Evolutionary conservation across 164 flowering plant genomes (phyloP), one percentile per base, ranked within the genome.

Genomic region (Magnolia sinica): DNA sequence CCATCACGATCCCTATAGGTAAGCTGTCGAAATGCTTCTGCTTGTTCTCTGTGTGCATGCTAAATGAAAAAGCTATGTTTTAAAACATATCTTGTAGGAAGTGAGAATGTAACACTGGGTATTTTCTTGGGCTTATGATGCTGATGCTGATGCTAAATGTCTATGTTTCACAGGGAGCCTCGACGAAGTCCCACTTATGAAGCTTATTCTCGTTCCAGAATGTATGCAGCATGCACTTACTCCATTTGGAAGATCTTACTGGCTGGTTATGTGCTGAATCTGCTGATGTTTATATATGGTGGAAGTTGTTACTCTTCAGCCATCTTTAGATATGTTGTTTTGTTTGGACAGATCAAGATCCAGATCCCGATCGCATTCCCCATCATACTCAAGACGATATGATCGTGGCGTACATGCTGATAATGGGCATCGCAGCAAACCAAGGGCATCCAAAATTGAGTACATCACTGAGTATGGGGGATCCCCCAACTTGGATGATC

Each of bases 381-480:
- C 99, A 23, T 87, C 96, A 69, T 74, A 85, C 76, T 88, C 96
- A 7, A 88, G 97, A 80, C 95, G 94, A 23, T 76, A 87, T 89
- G 81, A 81, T 79, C 95, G 91, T 70, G 89, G 92, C 66, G 78
- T 72, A 31, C 88, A 86, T 85, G 81, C 88, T 79, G 95, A 90
- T 79, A 94, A 90, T 79, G 82, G 76, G 79, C 89, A 89, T 73
- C 87, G 90, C 76, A 88, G 91, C 83, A 92, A 87, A 78, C 78
- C 94, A 71, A 89, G 75, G 80, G 86, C 90, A 72, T 86, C 98
- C 18, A 92, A 92, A 83, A 88, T 94, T 77, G 99, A 96, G 80
- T 96, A 83, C 74, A 96, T 96, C 73, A 96, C 99, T 73, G 99
- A 94, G 84, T 96, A 94, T 87, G 98, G 99, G 73, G 91, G 97